These are phyloP conservation scores for Fusarium piperis DNA, from an alignment of 2,329 filamentous ascomycete species.

Conservation along the genomic window DNA sequence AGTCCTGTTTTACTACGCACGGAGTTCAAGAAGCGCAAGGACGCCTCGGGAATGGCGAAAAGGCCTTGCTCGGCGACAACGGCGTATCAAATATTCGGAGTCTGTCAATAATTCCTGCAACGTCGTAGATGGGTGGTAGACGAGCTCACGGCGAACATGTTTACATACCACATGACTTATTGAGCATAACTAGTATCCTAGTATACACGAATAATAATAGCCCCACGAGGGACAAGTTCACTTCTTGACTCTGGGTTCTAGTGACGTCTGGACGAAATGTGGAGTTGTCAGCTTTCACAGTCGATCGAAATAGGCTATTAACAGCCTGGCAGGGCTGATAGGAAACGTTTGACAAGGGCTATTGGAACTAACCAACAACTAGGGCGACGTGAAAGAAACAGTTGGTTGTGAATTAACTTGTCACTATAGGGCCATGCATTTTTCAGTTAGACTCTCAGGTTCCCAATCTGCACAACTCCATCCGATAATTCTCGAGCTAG, in stretches of 20 bases:
- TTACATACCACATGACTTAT: constrained; percentile 16
- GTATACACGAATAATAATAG: neutral
- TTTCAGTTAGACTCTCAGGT: neutral
- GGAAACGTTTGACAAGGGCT: neutral
- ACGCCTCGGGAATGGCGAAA: neutral
- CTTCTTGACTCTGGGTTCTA: neutral
- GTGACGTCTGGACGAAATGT: neutral
- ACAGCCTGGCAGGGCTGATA: neutral
- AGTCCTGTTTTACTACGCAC: neutral
- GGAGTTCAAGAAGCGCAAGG: neutral
- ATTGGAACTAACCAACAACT: neutral
- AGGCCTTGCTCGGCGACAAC: neutral
- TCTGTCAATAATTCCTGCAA: neutral
- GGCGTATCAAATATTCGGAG: constrained; percentile 9
- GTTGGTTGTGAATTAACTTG: neutral
- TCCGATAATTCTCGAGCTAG: neutral
- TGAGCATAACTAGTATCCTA: constrained; percentile 4
- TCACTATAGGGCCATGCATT: neutral
- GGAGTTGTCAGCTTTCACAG: neutral
- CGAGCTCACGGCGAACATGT: neutral
- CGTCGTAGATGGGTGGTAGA: constrained; percentile 15
- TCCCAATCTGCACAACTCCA: neutral
- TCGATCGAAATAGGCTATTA: neutral
- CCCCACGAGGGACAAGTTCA: neutral
- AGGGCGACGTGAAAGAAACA: neutral